These are phyloP conservation scores for Fusarium robinianum DNA, from an alignment of 2,329 filamentous ascomycete genomes.

Conservation along the genomic window DNA sequence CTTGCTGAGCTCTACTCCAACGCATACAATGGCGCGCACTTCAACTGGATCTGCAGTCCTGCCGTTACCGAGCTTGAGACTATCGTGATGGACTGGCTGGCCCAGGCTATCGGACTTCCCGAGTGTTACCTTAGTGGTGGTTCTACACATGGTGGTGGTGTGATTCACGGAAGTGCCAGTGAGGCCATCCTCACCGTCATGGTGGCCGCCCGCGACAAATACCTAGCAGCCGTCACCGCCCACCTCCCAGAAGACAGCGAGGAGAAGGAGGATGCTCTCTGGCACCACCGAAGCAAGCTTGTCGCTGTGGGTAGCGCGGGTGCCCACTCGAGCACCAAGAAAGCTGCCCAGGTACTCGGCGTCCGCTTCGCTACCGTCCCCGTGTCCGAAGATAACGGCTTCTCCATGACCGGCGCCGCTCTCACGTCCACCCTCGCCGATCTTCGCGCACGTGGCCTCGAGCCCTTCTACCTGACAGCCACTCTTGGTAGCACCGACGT, in stretches of 20 bases:
- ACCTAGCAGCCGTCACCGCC: slow-evolving; percentile 64
- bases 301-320: slow-evolving; percentile 82
- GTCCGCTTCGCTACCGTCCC: slow-evolving; percentile 77
- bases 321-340: slow-evolving; percentile 82
- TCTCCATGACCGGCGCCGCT: slow-evolving; percentile 68
- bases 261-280: slow-evolving; percentile 71
- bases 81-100: slow-evolving; percentile 89
- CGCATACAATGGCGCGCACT: slow-evolving; percentile 86
- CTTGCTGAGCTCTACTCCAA: slow-evolving; percentile 91
- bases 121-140: slow-evolving; percentile 73
- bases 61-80: slow-evolving; percentile 94
- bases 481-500: slow-evolving; percentile 87
- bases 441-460: slow-evolving; percentile 69
- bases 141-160: slow-evolving; percentile 75
- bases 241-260: slow-evolving; percentile 54
- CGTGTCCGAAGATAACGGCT: slow-evolving; percentile 64
- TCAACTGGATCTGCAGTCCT: slow-evolving; percentile 96
- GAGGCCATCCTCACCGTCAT: slow-evolving; percentile 87
- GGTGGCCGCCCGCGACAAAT: slow-evolving; percentile 83
- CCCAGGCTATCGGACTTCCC: slow-evolving; percentile 74
- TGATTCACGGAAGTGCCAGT: slow-evolving; percentile 91
- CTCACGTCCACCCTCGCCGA: slow-evolving; percentile 66
- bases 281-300: slow-evolving; percentile 57
- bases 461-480: slow-evolving; percentile 85
- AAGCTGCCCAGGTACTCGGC: slow-evolving; percentile 84